A percentile compares a stretch with the other conserved stretches of the same genome.
phyloP scores from a whole-genome alignment of 2,329 filamentous ascomycete genomes.

The Beauveria pseudobassiana region DNA sequence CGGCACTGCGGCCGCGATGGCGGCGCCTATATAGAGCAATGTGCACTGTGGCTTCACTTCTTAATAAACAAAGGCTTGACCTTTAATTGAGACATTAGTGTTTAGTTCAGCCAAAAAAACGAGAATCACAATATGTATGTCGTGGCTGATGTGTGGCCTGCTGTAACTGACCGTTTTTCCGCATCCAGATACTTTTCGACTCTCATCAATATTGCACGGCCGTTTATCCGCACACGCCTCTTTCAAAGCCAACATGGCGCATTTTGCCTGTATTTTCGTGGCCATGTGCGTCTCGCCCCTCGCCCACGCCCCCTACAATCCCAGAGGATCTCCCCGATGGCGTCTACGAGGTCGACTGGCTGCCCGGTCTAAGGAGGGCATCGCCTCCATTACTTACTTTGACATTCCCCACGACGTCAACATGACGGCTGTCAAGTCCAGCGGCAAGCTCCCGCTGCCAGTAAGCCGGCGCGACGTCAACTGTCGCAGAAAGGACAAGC shows the following conservation, averaged over 20 bases:
- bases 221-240: too few species aligned
- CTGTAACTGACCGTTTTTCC: too few species aligned
- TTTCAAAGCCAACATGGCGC: not conserved
- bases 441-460: not conserved
- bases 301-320: not conserved
- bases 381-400: not conserved
- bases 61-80: too few species aligned
- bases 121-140: too few species aligned
- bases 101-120: too few species aligned
- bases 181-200: not conserved
- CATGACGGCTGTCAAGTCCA: not conserved
- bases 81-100: too few species aligned
- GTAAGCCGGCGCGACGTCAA: not conserved
- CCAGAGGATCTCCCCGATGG: not conserved
- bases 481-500: not conserved
- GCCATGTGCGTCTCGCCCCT: not conserved
- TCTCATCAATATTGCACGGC: not conserved
- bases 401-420: constrained; percentile 2
- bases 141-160: too few species aligned
- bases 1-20: too few species aligned
- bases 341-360: constrained; percentile 3
- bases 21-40: too few species aligned
- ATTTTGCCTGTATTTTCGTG: not conserved
- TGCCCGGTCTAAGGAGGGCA: not conserved
- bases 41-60: too few species aligned